Base-by-base conservation (phyloP, 805 yeast genomes). In the Ogataea saltuana region DNA sequence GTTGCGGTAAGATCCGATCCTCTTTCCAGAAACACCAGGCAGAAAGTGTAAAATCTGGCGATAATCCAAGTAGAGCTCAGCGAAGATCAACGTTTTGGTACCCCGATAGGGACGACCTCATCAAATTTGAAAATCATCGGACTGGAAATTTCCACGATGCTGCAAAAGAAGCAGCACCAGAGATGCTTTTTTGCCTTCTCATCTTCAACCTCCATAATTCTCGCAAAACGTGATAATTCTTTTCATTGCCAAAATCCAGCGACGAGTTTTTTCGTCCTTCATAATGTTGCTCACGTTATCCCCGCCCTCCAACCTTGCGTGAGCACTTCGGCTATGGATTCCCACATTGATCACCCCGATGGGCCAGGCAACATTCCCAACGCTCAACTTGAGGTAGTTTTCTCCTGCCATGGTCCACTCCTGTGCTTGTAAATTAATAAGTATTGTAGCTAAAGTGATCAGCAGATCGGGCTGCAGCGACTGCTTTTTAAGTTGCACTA, bases 301-400 rank as follows among this genome's bases (percentile, higher is more conserved):
- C 2, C 43, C 48, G 21, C 70, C 67, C 34, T 71, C 71, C 25
- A 83, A 75, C 50, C 75, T 77, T 44, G 73, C 70, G 40, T 77
- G 81, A 1, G 85, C 81, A 42, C 81, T 76, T 46, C 95, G 67
- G 9, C 81, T 82, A 59, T 88, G 96, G 45, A 88, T 86, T 37
- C 93, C 88, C 12, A 88, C 84, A 44, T 78, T 78, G 6, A 80
- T 69, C 11, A 88, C 85, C 20, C 96, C 97, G 50, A 88, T 84
- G 2, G 97, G 97, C 95, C 95, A 88, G 4, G 93, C 90, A 2
- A 85, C 88, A 53, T 87, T 86, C 1, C 96, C 97, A 13, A 88
- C 83, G 56, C 91, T 83, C 44, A 88, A 65, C 49, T 83, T 76
- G 70, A 88, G 67, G 54, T 88, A 88, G 19, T 81, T 70, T 54